A percentile compares a stretch with the other conserved stretches of the same genome.
These are phyloP conservation scores for Marsdenia floribunda DNA, from an alignment of 257 asterid species.

Conservation along the genomic window DNA sequence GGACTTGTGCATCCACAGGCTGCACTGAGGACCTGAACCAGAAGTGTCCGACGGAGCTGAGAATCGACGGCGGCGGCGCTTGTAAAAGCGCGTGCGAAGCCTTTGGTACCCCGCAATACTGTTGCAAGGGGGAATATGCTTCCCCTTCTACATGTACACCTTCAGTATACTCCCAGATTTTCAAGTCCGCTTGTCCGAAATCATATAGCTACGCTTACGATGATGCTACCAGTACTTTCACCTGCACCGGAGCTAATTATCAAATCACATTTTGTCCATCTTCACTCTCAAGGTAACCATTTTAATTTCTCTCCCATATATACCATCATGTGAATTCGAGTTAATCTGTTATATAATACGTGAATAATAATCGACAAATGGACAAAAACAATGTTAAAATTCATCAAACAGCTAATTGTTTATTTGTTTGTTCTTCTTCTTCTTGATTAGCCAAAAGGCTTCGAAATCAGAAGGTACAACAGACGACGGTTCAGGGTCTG, in stretches of 20 bases:
- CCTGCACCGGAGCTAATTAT: conserved; percentile 61
- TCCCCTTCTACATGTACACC: conserved; percentile 66
- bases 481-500: conserved; percentile 22
- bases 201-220: conserved; percentile 76
- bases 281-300: conserved; percentile 27
- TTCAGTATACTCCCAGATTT: conserved; percentile 55
- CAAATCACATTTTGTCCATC: conserved; percentile 63
- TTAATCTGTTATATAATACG: no score
- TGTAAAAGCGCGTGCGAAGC: conserved; percentile 79
- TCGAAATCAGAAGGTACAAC: conserved; percentile 29
- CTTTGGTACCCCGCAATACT: conserved; percentile 51
- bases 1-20: conserved; percentile 60
- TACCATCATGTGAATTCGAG: no score
- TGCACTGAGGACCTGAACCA: conserved; percentile 55
- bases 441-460: conserved; percentile 35
- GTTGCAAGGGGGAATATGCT: conserved; percentile 57
- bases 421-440: background rate
- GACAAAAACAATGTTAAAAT: no score
- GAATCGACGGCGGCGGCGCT: conserved; percentile 48
- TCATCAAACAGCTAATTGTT: background rate
- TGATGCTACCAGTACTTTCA: conserved; percentile 68
- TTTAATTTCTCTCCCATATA: background rate
- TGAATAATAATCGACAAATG: no score
- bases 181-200: conserved; percentile 67
- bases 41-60: conserved; percentile 58